Base-by-base conservation (phyloP, 805 yeast genomes). In the Ogataea henricii region DNA sequence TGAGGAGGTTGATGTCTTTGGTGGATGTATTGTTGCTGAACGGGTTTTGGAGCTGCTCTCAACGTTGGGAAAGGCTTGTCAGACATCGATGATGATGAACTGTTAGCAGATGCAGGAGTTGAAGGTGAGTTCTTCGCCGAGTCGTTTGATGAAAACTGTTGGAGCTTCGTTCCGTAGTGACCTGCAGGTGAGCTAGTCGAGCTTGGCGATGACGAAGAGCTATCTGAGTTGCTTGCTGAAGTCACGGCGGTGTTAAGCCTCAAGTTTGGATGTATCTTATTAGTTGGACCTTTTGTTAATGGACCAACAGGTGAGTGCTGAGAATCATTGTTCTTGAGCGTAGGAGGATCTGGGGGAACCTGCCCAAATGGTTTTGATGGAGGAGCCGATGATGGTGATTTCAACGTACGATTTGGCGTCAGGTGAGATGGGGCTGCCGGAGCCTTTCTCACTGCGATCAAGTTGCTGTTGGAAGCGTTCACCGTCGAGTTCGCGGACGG, bases 361-460 rank as follows among this genome's bases (percentile, higher is more conserved):
- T 60, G 60, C 34, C 57, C 58, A 12, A 48, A 43, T 18, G 64
- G 63, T 40, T 57, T 58, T 5, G 35, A 25, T 4, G 50, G 41
- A 3, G 51, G 30, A 10, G 52, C 40, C 8, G 57, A 44, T 6
- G 49, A 30, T n/a, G 37, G 43, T 21, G 32, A 49, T 36, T n/a
- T 17, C 34, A 39, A 47, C 34, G 25, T 48, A 27, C 48, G 23
- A 20, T 25, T 26, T 29, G 43, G 32, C 18, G 49, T 18, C 21
- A 39, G 23, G 6, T 21, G 34, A 17, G 44, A 54, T 40, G 76
- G 76, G 14, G 74, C 72, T 16, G 66, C 63, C n/a, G 74, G 74
- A 10, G 74, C 72, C 49, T 64, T 71, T 54, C 74, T 64, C 50
- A 65, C 61, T 9, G 79, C 78, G 9, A 73, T 66, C 42, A 46